Evolutionary conservation across 2,329 filamentous ascomycete genomes (phyloP), one percentile per base, ranked within the genome.

Genomic region (Calonectria hawksworthii): DNA sequence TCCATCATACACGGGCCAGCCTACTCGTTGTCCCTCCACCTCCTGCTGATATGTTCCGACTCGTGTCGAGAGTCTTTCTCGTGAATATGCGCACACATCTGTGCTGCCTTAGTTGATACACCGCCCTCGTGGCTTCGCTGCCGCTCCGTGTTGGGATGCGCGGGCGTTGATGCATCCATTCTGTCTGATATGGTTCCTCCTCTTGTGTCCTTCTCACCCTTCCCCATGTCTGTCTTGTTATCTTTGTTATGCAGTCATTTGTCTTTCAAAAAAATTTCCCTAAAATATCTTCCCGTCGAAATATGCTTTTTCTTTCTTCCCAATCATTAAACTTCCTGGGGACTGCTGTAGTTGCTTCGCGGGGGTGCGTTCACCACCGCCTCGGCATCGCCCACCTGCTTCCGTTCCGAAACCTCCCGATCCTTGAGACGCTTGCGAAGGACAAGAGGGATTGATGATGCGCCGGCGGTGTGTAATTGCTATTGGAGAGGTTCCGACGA

Each of bases 401-500:
- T 94, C 78, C 96, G 90, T 87, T 96, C 95, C 74, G 94, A 95
- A 74, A 98, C 90, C 86, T 98, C 96, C 76, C 92, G 80, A 78
- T 88, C 90, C 81, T 91, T 92, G 79, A 95, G 90, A 82, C 93
- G 93, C 83, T 95, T 92, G 82, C 93, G 92, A 86, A 86, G 80
- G 79, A 84, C 79, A 72, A 86, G 81, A 38, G 83, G 82, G 71
- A 83, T 79, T 72, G 81, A 80, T 66, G 82, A 81, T 72, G 83
- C 81, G 74, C 82, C 81, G 82, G 85, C 82, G 82, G 84, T 82
- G 81, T 91, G 86, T 96, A 92, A 91, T 92, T 93, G 90, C 91
- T 97, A 99, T 95, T 98, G 96, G 67, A 99, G 90, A 78, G 97
- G 97, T 86, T 99, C 97, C 32, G 96, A 98, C 47, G 95, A 98